phyloP scores from a whole-genome alignment of 768 basidiomycete species.

The Candolleomyces efflorescens region DNA sequence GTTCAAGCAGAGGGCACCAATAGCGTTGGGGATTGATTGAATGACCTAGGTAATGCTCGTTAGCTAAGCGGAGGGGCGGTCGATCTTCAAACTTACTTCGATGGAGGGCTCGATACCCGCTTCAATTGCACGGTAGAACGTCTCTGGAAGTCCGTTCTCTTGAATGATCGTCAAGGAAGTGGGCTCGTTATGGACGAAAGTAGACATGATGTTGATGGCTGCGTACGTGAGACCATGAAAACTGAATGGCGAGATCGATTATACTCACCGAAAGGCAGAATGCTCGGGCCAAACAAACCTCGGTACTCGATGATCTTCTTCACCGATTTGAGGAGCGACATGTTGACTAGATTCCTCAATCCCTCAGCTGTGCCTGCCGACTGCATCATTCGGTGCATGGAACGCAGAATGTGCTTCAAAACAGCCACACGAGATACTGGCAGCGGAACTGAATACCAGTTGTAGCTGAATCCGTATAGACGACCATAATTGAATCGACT shows the following conservation, averaged over 20 bases:
- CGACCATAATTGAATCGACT: conserved; percentile 3
- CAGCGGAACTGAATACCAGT: conserved; percentile 49
- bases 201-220: conserved; percentile 95
- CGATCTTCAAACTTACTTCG: conserved; percentile 50
- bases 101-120: conserved; percentile 80
- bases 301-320: conserved; percentile 86
- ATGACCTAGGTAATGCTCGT: conserved; percentile 57
- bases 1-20: conserved; percentile 95
- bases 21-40: conserved; percentile 89
- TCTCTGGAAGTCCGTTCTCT: conserved; percentile 84
- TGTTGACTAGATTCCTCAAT: conserved; percentile 90
- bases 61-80: neutral
- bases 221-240: conserved; percentile 4
- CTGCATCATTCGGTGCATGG: conserved; percentile 97
- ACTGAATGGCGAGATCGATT: neutral
- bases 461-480: neutral
- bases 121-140: conserved; percentile 85
- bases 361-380: conserved; percentile 92
- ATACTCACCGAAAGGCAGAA: conserved; percentile 74
- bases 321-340: conserved; percentile 75
- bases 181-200: conserved; percentile 98
- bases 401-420: conserved; percentile 87
- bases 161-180: conserved; percentile 91
- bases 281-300: conserved; percentile 78
- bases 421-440: conserved; percentile 72